A percentile compares a stretch with the other conserved stretches of the same genome.
These are phyloP conservation scores for Leccinum obscurum DNA, from an alignment of 768 basidiomycete genomes.

Conservation along the genomic window DNA sequence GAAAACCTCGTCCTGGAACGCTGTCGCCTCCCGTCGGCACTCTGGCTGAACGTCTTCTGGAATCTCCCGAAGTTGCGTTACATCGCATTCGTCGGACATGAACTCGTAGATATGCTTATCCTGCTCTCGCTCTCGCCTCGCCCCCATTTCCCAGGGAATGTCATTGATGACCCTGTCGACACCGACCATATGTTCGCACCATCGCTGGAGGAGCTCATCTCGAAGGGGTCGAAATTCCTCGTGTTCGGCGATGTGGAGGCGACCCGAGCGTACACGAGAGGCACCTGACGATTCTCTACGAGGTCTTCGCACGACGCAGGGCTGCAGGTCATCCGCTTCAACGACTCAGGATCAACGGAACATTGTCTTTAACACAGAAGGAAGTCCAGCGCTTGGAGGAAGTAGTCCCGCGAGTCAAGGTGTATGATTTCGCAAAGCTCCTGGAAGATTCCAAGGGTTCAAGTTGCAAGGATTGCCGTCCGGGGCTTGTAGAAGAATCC, in stretches of 20 bases:
- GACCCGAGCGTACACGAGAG: background rate
- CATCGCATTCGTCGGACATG: too few relatives aligned
- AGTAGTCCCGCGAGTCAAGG: background rate
- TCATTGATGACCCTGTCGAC: background rate
- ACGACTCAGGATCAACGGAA: background rate
- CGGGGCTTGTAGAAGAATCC: background rate
- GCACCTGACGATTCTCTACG: background rate
- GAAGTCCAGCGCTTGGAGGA: background rate
- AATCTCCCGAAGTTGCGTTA: too few relatives aligned
- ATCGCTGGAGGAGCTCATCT: background rate
- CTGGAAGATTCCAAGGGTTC: background rate
- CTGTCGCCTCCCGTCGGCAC: too few relatives aligned
- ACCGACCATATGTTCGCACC: background rate
- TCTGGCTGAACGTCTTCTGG: too few relatives aligned
- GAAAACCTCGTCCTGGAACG: background rate
- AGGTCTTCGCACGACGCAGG: background rate
- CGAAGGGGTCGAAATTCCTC: background rate
- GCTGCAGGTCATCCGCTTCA: background rate
- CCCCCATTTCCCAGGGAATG: background rate
- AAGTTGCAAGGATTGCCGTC: background rate
- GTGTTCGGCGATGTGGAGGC: background rate
- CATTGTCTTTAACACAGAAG: background rate
- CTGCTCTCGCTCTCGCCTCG: background rate
- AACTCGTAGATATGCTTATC: constrained; percentile 40
- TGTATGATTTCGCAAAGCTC: background rate